Base-by-base conservation (phyloP, 1,284 basidiomycete species). In the Austroboletus olivaceoglutinosus region DNA sequence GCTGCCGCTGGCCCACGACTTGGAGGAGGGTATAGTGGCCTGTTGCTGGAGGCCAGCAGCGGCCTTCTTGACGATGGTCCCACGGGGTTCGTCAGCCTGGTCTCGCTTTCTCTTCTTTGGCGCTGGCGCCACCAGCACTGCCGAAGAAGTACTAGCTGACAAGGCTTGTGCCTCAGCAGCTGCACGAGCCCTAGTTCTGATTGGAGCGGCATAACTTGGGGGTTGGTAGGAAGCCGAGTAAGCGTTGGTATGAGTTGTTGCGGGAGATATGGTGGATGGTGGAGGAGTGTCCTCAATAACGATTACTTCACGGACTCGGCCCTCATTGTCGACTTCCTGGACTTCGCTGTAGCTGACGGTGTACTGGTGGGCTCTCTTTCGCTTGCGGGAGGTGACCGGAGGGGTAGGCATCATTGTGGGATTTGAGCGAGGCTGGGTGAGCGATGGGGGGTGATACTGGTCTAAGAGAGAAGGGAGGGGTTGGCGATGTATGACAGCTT, bases 281-380 rank as follows among this genome's bases (percentile, higher is more conserved):
- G 89, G 88, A 10, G 80, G 89, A 43, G 89, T 90, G 73, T 92
- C 89, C 60, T 91, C 89, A 68, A 92, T 91, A 60, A 92, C 85
- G 70, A 92, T 91, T 62, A 91, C 86, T 67, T 92, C 89, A 45
- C 89, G 76, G 39, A 89, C 75, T 58, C 77, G 75, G 58, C 89
- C 89, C 45, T 84, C 73, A 61, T 75, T 77, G 70, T 91, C 89
- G 65, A 89, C 78, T 70, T 91, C 89, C 59, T 91, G 83, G 34
- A 91, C 86, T 67, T 91, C 88, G 64, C 84, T 88, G 74, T 90
- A 91, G 72, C 80, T 85, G 68, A 90, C 85, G 29, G 83, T 85
- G 68, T 80, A 86, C 61, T 88, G 85, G 60, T 85, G 83, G 34
- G 85, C 77, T 63, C 89, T 82, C 74, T 91, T 91, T 58, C 89